Base-by-base conservation (phyloP, 164 flowering plant species). In the Magnolia kwangsiensis region DNA sequence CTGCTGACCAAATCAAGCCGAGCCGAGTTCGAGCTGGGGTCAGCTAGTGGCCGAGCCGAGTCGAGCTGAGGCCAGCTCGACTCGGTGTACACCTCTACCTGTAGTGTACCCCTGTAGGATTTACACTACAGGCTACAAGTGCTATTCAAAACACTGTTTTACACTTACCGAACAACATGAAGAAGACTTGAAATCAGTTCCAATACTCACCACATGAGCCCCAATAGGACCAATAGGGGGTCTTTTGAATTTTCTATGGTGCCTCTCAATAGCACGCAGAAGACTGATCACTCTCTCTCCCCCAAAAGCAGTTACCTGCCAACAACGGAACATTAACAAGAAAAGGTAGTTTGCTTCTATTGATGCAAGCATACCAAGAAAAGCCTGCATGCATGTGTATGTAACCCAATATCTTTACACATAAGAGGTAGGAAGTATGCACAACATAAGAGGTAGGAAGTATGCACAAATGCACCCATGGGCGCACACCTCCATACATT, bases 161-260 rank as follows among this genome's bases (percentile, higher is more conserved):
- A 37, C 45, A 37, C 45, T 37, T 4, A 37, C 45, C 0, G 45
- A 37, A 37, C 45, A 37, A 37, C 45, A 37, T 37, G 7, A 37
- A 37, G 20, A 68, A 68, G n/a, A n/a, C 29, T 29, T 13, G 49
- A 68, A 68, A 31, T 68, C 50, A 68, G 16, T 16, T 67, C 24
- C 64, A 51, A 23, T 50, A 77, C 90, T 78, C 75, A 96, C 98
- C 91, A 94, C 55, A 84, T 96, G 97, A 69, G 89, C 86, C 74
- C 99, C 99, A 84, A 96, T 88, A 19, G 99, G 99, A 80, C 99
- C 99, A 86, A 96, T 92, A 13, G 99, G 99, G 7, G 97, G 91
- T 75, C 66, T 85, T 68, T 59, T 81, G 78, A 96, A 96, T 77
- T 74, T 85, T 29, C 72, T 81, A 67, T 86, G 89, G 65, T 86